Conservation (phyloP, 495 filamentous ascomycete species). For the Tricharina praecox region DNA sequence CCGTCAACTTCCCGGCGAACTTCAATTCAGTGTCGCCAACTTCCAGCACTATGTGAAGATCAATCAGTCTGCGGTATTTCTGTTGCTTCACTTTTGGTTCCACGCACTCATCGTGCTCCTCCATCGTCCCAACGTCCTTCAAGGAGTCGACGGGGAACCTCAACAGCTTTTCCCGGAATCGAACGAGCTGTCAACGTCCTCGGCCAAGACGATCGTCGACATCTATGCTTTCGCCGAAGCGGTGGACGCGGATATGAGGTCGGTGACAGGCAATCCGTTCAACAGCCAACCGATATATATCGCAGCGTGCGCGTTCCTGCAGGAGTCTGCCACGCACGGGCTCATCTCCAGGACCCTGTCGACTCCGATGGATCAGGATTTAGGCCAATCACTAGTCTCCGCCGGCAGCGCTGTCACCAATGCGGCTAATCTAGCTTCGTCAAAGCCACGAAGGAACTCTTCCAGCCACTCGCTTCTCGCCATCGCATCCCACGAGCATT, state of each 20-base stretch:
- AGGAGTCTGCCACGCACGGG: conserved; percentile 37
- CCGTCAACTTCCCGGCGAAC: conserved; percentile 44
- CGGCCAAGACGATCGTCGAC: conserved; percentile 75
- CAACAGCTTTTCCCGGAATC: conserved; percentile 58
- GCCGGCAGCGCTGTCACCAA: background rate
- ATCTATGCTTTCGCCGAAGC: conserved; percentile 65
- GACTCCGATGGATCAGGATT: too few relatives aligned
- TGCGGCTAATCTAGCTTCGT: too few relatives aligned
- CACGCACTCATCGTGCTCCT: conserved; percentile 71
- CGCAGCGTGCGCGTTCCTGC: conserved; percentile 68
- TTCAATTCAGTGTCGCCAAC: conserved; percentile 65
- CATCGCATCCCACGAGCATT: conserved; percentile 59
- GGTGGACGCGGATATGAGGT: conserved; percentile 47
- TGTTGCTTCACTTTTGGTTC: conserved; percentile 83
- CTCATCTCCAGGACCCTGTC: too few relatives aligned
- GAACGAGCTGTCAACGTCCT: conserved; percentile 67
- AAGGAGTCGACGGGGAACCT: conserved; percentile 51
- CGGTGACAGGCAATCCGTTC: conserved; percentile 71
- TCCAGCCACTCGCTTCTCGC: conserved; percentile 59
- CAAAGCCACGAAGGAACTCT: too few relatives aligned
- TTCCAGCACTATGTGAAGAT: conserved; percentile 60
- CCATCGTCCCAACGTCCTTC: conserved; percentile 62
- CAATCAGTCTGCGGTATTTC: conserved; percentile 66
- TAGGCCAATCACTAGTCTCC: background rate
- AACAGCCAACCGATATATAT: conserved; percentile 83